Evolutionary conservation across 176 grass and related monocot genomes (phyloP).

Genomic region (Thinopyrum elongatum): DNA sequence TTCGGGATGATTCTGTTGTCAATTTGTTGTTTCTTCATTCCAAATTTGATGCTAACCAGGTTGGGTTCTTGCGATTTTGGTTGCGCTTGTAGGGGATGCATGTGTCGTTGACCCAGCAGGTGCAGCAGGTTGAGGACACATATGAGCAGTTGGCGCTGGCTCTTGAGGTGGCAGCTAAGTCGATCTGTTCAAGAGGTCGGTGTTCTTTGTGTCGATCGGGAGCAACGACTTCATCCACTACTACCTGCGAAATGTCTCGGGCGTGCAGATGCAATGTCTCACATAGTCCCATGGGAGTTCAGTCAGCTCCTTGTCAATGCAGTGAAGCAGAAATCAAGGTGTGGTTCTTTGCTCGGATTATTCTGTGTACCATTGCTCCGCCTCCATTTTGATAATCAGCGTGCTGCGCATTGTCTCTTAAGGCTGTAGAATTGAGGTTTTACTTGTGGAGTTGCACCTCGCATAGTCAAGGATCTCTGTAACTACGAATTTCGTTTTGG

Average conservation of each 20-base stretch:
- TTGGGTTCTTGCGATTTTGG: neutral
- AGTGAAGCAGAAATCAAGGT: conserved; percentile 65
- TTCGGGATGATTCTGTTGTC: neutral
- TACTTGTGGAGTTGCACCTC: neutral
- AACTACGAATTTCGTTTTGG: neutral
- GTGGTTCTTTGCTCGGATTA: neutral
- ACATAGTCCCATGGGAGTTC: conserved; percentile 83
- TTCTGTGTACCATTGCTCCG: neutral
- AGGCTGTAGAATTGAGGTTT: neutral
- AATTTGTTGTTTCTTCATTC: neutral
- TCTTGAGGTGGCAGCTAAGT: conserved; percentile 53
- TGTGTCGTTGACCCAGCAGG: conserved; percentile 62
- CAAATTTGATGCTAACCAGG: neutral
- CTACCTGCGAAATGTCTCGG: conserved; percentile 58
- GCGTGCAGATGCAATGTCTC: conserved; percentile 55
- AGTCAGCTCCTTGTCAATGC: conserved; percentile 59
- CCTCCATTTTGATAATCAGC: neutral
- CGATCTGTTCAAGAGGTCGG: conserved; percentile 49
- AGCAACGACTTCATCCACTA: conserved; percentile 86
- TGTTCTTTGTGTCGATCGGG: conserved; percentile 73
- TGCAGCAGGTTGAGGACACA: conserved; percentile 72
- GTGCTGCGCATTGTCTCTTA: neutral
- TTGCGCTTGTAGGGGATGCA: conserved; percentile 56
- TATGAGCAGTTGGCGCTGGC: conserved; percentile 50
- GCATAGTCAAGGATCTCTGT: neutral